phyloP scores from a whole-genome alignment of 1,284 basidiomycete genomes.

The Boletus austroedulis region DNA sequence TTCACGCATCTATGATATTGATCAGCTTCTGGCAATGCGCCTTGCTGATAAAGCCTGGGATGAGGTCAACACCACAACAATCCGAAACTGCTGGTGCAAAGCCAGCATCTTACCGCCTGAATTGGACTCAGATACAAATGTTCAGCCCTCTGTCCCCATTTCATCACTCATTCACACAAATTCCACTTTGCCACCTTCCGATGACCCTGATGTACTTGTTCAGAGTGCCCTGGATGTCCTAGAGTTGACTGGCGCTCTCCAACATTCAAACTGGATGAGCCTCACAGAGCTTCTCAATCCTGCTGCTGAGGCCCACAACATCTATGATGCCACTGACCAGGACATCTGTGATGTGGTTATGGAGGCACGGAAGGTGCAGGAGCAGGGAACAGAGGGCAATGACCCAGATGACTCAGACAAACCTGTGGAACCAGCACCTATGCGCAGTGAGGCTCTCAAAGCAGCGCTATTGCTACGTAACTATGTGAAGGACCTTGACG shows the following conservation, averaged over 20 bases:
- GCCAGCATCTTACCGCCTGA: neutral
- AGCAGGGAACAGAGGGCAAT: no score
- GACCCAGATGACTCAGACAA: no score
- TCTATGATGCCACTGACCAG: no score
- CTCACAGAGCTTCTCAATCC: neutral
- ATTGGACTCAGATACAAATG: neutral
- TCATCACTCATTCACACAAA: no score
- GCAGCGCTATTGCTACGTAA: neutral
- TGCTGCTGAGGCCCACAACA: neutral
- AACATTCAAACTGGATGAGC: no score
- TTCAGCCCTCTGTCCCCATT: no score
- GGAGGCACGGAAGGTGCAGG: no score
- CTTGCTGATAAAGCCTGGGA: neutral
- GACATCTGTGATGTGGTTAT: no score
- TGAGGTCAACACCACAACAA: neutral
- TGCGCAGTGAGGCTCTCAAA: neutral
- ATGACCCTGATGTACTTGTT: conserved; percentile 12
- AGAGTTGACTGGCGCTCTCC: no score
- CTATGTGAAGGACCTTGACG: neutral
- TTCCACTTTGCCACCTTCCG: conserved; percentile 22
- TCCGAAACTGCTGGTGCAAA: neutral
- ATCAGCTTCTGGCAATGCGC: neutral
- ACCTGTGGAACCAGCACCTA: neutral
- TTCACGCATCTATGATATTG: neutral
- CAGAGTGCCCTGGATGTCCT: no score